A percentile compares a stretch with the other conserved stretches of the same genome.
These are phyloP conservation scores for Adansonia grandidieri DNA, from an alignment of 441 rosid species.

Conservation along the genomic window DNA sequence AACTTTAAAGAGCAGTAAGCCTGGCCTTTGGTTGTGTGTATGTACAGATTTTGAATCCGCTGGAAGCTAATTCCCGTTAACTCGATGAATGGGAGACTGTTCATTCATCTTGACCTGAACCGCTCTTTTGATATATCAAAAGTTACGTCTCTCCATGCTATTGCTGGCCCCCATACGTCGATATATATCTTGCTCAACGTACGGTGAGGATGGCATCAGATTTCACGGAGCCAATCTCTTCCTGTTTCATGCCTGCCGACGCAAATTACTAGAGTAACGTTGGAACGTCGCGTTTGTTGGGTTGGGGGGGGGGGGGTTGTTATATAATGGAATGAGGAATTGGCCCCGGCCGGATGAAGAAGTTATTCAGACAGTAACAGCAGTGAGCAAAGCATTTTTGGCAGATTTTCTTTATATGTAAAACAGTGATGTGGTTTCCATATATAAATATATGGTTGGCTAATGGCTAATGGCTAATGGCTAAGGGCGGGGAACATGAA, in stretches of 20 bases:
- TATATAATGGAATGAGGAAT: background rate
- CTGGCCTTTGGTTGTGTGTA: background rate
- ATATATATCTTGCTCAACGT: background rate
- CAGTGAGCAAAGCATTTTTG: background rate
- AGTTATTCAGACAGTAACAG: background rate
- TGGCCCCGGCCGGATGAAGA: background rate
- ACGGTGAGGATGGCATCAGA: conserved; percentile 12
- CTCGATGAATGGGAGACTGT: background rate
- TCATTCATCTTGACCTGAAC: background rate
- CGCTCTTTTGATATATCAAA: background rate
- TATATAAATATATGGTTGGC: background rate
- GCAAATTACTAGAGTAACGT: background rate
- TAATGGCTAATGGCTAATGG: background rate
- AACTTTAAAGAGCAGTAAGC: background rate
- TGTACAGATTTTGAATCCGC: background rate
- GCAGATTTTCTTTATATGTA: background rate
- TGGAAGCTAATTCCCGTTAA: background rate
- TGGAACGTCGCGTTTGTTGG: background rate
- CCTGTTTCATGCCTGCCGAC: no score
- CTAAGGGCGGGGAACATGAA: background rate
- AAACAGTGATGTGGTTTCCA: background rate
- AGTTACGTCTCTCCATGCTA: background rate
- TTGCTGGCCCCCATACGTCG: background rate
- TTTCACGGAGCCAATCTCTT: background rate
- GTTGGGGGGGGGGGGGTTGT: background rate